phyloP scores from a whole-genome alignment of 805 yeast genomes.

The Cyberlindnera xylosilytica region DNA sequence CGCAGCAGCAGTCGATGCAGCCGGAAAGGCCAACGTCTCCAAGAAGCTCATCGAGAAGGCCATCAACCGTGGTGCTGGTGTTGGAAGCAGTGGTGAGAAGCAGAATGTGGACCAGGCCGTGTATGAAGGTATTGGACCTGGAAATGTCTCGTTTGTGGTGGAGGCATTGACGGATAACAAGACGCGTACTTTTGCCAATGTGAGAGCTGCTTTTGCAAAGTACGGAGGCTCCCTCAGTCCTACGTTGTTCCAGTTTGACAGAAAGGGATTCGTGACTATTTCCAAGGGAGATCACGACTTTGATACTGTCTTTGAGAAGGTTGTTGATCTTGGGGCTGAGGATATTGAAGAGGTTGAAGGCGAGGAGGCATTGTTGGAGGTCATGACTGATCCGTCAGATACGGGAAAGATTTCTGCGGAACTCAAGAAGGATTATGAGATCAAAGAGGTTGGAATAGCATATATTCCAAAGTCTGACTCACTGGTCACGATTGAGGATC shows the following conservation, averaged over 20 bases:
- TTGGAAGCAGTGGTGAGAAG: slow-evolving; percentile 43
- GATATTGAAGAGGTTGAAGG: slow-evolving; percentile 57
- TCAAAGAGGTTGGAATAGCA: slow-evolving; percentile 70
- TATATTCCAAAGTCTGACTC: slow-evolving; percentile 64
- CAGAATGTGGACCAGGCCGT: slow-evolving; percentile 49
- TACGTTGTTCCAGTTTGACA: slow-evolving; percentile 71
- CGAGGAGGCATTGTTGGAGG: slow-evolving; percentile 34
- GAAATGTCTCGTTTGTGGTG: slow-evolving; percentile 81
- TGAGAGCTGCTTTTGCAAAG: slow-evolving; percentile 72
- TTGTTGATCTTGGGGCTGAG: slow-evolving; percentile 71
- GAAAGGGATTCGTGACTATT: slow-evolving; percentile 68
- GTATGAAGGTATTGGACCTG: slow-evolving; percentile 92
- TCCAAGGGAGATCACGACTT: slow-evolving; percentile 38
- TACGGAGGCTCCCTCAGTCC: slow-evolving; percentile 72
- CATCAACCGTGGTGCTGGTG: slow-evolving; percentile 78
- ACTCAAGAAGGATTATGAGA: slow-evolving; percentile 50
- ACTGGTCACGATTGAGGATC: slow-evolving; percentile 49
- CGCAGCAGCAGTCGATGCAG: slow-evolving; percentile 72
- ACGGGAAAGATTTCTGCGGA: slow-evolving; percentile 58
- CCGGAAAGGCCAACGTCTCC: slow-evolving; percentile 70
- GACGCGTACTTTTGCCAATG: slow-evolving; percentile 71
- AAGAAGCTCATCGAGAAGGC: slow-evolving; percentile 88
- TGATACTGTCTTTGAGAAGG: slow-evolving; percentile 71
- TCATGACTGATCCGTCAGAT: slow-evolving; percentile 63
- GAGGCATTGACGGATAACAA: slow-evolving; percentile 90